phyloP scores from a whole-genome alignment of 2,329 filamentous ascomycete genomes.

The Lecanicillium sp. region DNA sequence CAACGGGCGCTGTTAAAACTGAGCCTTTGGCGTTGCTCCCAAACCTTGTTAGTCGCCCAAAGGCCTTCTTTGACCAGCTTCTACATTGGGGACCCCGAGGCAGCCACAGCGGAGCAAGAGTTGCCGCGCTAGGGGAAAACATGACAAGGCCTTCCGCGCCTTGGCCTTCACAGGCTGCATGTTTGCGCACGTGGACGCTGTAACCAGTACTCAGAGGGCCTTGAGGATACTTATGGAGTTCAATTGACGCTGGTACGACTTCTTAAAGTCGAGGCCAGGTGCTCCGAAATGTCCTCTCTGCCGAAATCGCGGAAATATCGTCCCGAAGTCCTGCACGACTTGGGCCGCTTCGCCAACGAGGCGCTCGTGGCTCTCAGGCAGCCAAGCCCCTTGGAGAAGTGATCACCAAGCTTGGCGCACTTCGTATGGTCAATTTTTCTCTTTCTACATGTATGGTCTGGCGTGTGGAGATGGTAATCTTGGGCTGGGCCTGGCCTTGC shows the following conservation, averaged over 20 bases:
- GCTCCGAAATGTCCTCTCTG: no score
- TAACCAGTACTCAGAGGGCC: no score
- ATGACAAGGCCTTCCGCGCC: not conserved
- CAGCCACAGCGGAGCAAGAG: not conserved
- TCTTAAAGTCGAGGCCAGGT: no score
- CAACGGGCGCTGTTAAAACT: no score
- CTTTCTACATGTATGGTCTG: slow-evolving; percentile 3
- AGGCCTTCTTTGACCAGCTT: no score
- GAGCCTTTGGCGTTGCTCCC: no score
- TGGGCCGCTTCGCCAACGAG: not conserved
- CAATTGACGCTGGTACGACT: no score
- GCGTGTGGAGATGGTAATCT: slow-evolving; percentile 8
- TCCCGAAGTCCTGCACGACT: not conserved
- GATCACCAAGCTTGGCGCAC: slow-evolving; percentile 1
- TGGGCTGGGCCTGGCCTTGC: not conserved
- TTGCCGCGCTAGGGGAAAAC: not conserved
- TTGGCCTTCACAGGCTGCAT: slow-evolving; percentile 7
- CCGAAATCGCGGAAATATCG: not conserved
- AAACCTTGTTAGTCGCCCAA: no score
- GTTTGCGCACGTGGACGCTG: not conserved
- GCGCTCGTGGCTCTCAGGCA: slow-evolving; percentile 5
- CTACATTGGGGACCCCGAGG: not conserved
- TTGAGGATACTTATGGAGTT: no score
- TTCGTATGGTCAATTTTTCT: slow-evolving; percentile 4
- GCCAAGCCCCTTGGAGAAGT: not conserved